These are phyloP conservation scores for Eucalyptus melliodora DNA, from an alignment of 345 rosid genomes.

Conservation along the genomic window DNA sequence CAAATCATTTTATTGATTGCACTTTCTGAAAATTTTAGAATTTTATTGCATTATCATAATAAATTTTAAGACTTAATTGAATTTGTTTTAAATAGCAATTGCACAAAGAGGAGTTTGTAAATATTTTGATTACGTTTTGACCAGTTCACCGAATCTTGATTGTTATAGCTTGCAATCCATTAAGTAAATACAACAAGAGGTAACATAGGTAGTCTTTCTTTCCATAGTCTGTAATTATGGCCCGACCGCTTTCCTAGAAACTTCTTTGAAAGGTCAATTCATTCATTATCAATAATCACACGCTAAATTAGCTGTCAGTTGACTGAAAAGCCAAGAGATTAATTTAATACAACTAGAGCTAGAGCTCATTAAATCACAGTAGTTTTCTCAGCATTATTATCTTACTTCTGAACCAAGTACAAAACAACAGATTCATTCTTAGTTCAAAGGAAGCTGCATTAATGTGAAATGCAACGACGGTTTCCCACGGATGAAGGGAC, in stretches of 20 bases:
- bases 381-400: not conserved
- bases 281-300: too few relatives aligned
- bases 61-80: too few relatives aligned
- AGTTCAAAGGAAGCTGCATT: too few relatives aligned
- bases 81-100: not conserved
- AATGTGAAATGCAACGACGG: too few relatives aligned
- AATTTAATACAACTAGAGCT: not conserved
- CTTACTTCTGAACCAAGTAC: not conserved
- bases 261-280: not conserved
- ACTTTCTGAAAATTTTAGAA: accelerated
- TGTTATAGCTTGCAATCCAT: too few relatives aligned
- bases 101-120: not conserved
- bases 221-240: not conserved
- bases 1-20: accelerated
- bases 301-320: not conserved
- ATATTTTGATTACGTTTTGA: not conserved
- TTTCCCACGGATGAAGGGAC: too few relatives aligned
- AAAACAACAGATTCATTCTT: too few relatives aligned
- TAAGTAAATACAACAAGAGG: too few relatives aligned
- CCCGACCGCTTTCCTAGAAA: not conserved
- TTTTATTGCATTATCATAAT: accelerated
- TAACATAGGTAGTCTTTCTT: not conserved
- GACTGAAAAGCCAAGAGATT: not conserved
- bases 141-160: not conserved
- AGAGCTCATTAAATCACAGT: not conserved